Base-by-base conservation (phyloP, 106 monocot genomes). In the Apostasia ramifera region DNA sequence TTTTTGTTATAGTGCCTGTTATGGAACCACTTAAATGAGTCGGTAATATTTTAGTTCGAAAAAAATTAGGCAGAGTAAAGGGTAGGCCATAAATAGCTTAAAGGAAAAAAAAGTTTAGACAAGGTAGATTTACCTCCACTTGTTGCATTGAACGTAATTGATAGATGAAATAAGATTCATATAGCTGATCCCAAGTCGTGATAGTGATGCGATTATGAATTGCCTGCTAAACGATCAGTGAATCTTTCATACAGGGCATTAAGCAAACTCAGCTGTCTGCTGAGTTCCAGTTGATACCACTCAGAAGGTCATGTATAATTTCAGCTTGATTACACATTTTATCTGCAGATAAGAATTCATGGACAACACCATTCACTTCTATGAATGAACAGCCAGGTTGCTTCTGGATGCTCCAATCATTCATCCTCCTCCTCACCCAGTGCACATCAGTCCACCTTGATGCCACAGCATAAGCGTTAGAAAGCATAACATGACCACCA, bases 331-430 rank as follows among this genome's bases (percentile, higher is more conserved):
- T 38, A 69, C 85, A 82, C 1, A 49, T 78, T 64, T 5, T 63
- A 75, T 82, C 84, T 48, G 71, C 59, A 55, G 63, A 79, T 39
- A 81, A 56, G 73, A 93, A 93, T 65, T 93, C 93, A 71, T 86
- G 79, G 2, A 93, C 66, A 60, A 74, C 39, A 40, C 89, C 89
- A 62, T 93, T 63, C 40, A 93, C 15, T 70, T 93, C 89, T 52
- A 93, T 67, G 59, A 86, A 89, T 15, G 89, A 89, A 64, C 86
- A 86, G 7, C 93, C 89, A 42, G 89, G 93, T 44, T 76, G 68
- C 71, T 93, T 93, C 46, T 62, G 66, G 48, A 83, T 79, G 14
- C 77, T 82, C 11, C 5, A 46, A 52, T 65, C 45, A 15, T 60
- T 68, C 88, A 93, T 93, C 6, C 9, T 15, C 59, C 59, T 73